These are phyloP conservation scores for Claviceps lovelessii DNA, from an alignment of 2,329 filamentous ascomycete genomes.

Conservation along the genomic window DNA sequence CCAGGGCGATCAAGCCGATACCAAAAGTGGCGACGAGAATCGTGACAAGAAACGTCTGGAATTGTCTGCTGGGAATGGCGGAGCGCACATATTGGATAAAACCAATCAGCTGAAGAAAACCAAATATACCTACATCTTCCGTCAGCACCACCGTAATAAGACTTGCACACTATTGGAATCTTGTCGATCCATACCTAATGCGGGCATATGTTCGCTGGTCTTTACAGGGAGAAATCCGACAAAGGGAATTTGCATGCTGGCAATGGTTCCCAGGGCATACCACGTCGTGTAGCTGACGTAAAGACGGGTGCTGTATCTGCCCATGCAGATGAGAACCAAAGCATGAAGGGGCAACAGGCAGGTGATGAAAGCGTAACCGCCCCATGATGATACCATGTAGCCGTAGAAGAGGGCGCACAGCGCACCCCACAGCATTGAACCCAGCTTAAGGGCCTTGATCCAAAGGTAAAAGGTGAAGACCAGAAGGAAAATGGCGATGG, in stretches of 20 bases:
- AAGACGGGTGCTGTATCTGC: constrained; percentile 79
- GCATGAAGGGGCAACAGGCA: constrained; percentile 89
- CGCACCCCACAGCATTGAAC: constrained; percentile 92
- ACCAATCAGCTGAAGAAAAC: constrained; percentile 81
- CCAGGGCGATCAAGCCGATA: constrained; percentile 58
- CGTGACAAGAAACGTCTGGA: constrained; percentile 73
- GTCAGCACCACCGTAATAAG: constrained; percentile 9
- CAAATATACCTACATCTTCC: constrained; percentile 63
- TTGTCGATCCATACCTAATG: constrained; percentile 51
- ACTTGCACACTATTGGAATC: background rate
- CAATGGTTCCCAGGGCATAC: constrained; percentile 90
- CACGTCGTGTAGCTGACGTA: constrained; percentile 97
- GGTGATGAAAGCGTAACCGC: constrained; percentile 98
- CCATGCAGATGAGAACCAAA: constrained; percentile 92
- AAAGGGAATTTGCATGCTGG: constrained; percentile 98
- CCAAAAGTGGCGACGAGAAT: constrained; percentile 62
- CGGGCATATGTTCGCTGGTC: constrained; percentile 97
- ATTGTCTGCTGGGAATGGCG: constrained; percentile 84
- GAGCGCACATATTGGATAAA: constrained; percentile 82
- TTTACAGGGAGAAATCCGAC: constrained; percentile 93
- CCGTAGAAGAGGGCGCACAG: constrained; percentile 93
- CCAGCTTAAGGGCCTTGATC: constrained; percentile 96
- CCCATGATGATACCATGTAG: constrained; percentile 99
- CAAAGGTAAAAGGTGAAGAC: constrained; percentile 98
- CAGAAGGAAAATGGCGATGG: constrained; percentile 95